phyloP scores from a whole-genome alignment of 2,329 filamentous ascomycete genomes.

The Colletotrichum viniferum region DNA sequence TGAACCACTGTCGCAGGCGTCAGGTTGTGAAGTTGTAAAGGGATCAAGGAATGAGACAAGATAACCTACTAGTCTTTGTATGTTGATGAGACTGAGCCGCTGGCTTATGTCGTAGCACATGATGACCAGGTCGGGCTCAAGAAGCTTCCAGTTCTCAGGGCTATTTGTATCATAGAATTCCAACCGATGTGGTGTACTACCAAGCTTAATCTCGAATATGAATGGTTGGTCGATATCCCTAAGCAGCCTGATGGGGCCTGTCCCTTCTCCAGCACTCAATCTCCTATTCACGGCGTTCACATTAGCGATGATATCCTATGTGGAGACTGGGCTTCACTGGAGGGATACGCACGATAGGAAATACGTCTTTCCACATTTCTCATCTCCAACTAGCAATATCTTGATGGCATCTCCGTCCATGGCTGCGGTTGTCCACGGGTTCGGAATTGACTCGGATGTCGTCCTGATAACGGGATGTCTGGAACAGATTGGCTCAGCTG shows the following conservation, averaged over 20 bases:
- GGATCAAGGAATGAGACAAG: not conserved
- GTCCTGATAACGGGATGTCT: slow-evolving; percentile 10
- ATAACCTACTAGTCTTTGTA: slow-evolving; percentile 57
- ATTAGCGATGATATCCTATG: not conserved
- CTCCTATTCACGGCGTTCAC: slow-evolving; percentile 42
- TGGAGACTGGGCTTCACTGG: not conserved
- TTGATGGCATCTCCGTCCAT: slow-evolving; percentile 56
- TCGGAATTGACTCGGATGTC: not conserved
- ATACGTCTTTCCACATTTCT: slow-evolving; percentile 63
- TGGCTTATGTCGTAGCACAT: slow-evolving; percentile 68
- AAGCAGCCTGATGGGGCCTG: slow-evolving; percentile 51
- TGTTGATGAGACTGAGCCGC: slow-evolving; percentile 60
- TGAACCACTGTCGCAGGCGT: slow-evolving; percentile 56
- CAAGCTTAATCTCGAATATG: slow-evolving; percentile 56
- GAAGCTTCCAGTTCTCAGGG: slow-evolving; percentile 62
- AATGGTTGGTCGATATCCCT: slow-evolving; percentile 66
- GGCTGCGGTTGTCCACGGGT: not conserved
- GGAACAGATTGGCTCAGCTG: slow-evolving; percentile 20
- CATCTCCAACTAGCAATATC: slow-evolving; percentile 64
- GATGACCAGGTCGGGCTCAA: slow-evolving; percentile 62
- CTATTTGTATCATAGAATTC: slow-evolving; percentile 65
- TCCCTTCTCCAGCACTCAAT: slow-evolving; percentile 51
- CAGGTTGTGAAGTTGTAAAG: not conserved
- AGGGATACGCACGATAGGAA: slow-evolving; percentile 60
- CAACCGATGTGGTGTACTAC: slow-evolving; percentile 49